Base-by-base conservation (phyloP, 2,329 filamentous ascomycete species). In the Neospermospora avenae region DNA sequence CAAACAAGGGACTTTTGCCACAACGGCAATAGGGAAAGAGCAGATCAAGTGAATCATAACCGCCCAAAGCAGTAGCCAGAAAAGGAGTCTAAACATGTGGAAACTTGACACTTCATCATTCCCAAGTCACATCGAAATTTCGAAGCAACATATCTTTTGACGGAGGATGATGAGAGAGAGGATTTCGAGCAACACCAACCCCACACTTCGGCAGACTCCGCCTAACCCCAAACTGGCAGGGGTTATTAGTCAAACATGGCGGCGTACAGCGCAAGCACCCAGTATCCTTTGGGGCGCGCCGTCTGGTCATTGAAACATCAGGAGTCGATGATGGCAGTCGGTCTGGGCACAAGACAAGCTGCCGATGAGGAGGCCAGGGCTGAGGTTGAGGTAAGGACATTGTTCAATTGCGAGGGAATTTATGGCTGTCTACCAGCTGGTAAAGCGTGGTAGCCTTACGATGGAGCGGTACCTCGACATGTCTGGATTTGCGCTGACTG, bases 321-420 rank as follows among this genome's bases (percentile, higher is more conserved):
- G 63, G 63, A 67, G 37, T 61, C 63, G 37, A 69, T 66, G 48
- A 72, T 72, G 70, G 67, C 69, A 20, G 60, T 72, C 20, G 65
- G 65, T 57, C 57, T 69, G 42, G 70, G 66, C 45, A 62, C 69
- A 24, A 63, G 70, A 57, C 69, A 72, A 54, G 69, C 70, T 22
- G 70, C 69, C 25, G 86, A 89, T 69, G 86, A 89, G 72, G 85
- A 89, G 75, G 84, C 85, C 46, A 80, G 84, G 59, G 86, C 86
- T 48, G 86, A 89, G 73, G 86, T 89, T 57, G 86, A 89, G 66
- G 60, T 65, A 45, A 60, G 44, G 34, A 42, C 48, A 34, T 24
- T 49, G 11, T 46, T 13, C 25, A 31, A 31, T 31, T 31, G 5
- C 16, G 34, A 28, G 14, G 37, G 20, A 20, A 28, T 49, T 31